Percentiles rank a stretch among this genome's conserved stretches.
Evolutionary conservation across 805 yeast genomes (phyloP).

Genomic region (Lachancea meyersii): DNA sequence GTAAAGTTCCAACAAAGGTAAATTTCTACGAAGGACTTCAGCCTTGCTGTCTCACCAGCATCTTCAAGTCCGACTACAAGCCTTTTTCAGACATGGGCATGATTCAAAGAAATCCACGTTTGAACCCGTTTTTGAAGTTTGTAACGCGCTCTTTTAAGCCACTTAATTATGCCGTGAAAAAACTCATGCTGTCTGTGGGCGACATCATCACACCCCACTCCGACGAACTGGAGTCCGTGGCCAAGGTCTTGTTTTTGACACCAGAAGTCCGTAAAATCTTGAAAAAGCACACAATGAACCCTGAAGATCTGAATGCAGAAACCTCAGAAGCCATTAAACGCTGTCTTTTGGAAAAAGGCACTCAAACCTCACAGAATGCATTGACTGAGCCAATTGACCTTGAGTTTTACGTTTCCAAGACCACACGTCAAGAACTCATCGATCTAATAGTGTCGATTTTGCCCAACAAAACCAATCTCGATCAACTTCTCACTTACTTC

Average conservation of each 20-base stretch:
- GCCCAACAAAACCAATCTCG: constrained; percentile 2
- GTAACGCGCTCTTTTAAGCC: constrained; percentile 9
- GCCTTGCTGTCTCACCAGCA: constrained; percentile 1
- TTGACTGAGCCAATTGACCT: constrained; percentile 5
- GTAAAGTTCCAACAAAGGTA: not conserved
- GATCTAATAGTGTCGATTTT: constrained; percentile 1
- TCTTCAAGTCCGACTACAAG: constrained; percentile 5
- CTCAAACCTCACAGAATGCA: not conserved
- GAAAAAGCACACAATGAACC: constrained; percentile 4
- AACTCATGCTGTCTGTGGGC: constrained; percentile 5
- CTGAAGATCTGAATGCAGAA: constrained; percentile 1
- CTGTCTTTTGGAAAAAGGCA: constrained; percentile 4
- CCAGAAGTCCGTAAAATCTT: constrained; percentile 6
- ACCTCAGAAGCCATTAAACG: constrained; percentile 2
- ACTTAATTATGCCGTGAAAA: constrained; percentile 6
- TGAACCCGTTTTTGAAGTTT: constrained; percentile 7
- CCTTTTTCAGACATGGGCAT: constrained; percentile 10
- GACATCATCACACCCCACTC: constrained; percentile 3
- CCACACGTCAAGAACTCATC: not conserved
- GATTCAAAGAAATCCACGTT: constrained; percentile 6
- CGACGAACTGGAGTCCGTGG: constrained; percentile 8
- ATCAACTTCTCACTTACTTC: not conserved
- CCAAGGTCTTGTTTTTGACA: constrained; percentile 4
- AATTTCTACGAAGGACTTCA: constrained; percentile 5
- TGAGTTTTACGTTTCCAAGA: constrained; percentile 2